These are phyloP conservation scores for Heterobasidion irregulare DNA, from an alignment of 1,284 basidiomycete species.

Conservation along the genomic window DNA sequence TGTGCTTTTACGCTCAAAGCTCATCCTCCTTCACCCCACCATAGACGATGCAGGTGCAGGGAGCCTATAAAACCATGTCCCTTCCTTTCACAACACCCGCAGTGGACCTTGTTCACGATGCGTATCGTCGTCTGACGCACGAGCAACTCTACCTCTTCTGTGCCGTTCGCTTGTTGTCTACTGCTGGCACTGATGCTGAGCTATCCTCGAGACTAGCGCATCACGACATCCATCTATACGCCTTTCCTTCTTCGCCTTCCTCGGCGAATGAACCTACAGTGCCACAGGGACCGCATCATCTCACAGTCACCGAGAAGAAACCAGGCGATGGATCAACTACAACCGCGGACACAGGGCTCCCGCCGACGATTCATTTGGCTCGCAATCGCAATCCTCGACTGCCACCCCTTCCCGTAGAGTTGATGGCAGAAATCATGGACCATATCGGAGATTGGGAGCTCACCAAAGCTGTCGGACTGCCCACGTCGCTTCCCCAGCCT, in stretches of 20 bases:
- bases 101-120: conserved; percentile 41
- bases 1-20: background rate
- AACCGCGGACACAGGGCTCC: background rate
- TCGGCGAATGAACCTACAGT: conserved; percentile 9
- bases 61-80: background rate
- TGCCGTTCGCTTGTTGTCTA: conserved; percentile 57
- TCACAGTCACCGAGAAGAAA: conserved; percentile 1
- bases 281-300: background rate
- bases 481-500: conserved; percentile 57
- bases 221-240: conserved; percentile 64
- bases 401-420: conserved; percentile 69
- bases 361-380: background rate
- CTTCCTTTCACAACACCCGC: background rate
- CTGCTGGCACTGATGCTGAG: conserved; percentile 48
- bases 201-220: conserved; percentile 61
- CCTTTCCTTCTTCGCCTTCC: conserved; percentile 32
- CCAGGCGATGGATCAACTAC: background rate
- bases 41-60: background rate
- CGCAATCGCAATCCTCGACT: conserved; percentile 34
- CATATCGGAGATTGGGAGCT: conserved; percentile 77
- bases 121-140: conserved; percentile 59
- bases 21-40: background rate
- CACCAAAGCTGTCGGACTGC: conserved; percentile 63
- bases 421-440: conserved; percentile 69
- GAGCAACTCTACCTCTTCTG: conserved; percentile 68